phyloP scores from a whole-genome alignment of 1,284 basidiomycete species.

The Trichosporon sp. region DNA sequence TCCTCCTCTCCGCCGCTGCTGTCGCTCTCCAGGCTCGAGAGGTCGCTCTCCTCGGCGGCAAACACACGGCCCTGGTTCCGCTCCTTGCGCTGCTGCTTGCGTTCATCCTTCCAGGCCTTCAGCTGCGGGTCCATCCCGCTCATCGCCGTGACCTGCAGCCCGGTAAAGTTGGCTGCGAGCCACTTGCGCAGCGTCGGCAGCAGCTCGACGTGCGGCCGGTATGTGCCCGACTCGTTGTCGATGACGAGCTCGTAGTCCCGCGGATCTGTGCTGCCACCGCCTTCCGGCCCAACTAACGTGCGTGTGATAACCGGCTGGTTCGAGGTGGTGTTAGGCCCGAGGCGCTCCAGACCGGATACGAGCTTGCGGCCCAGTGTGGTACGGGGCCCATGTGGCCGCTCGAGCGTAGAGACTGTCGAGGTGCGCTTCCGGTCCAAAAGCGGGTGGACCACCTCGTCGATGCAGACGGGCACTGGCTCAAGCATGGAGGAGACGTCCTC shows the following conservation, averaged over 20 bases:
- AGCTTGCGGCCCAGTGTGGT: neutral
- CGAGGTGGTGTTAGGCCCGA: neutral
- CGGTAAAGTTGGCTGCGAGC: slow-evolving; percentile 63
- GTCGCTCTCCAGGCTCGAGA: neutral
- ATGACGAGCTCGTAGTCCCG: slow-evolving; percentile 54
- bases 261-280: slow-evolving; percentile 28
- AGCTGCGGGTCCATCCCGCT: slow-evolving; percentile 58
- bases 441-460: neutral
- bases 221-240: slow-evolving; percentile 56
- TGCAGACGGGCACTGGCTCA: neutral
- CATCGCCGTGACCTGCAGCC: slow-evolving; percentile 58
- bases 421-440: neutral
- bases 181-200: slow-evolving; percentile 50
- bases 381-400: neutral
- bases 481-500: slow-evolving; percentile 22
- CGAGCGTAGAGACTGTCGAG: neutral
- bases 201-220: slow-evolving; percentile 52
- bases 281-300: neutral
- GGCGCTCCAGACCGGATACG: neutral
- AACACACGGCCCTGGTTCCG: neutral
- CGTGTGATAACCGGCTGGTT: neutral
- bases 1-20: neutral
- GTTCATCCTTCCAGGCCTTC: slow-evolving; percentile 36
- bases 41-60: neutral
- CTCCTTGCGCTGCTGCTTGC: slow-evolving; percentile 11